Evolutionary conservation across 805 yeast genomes (phyloP).

Genomic region (Saccharomycopsis malanga): DNA sequence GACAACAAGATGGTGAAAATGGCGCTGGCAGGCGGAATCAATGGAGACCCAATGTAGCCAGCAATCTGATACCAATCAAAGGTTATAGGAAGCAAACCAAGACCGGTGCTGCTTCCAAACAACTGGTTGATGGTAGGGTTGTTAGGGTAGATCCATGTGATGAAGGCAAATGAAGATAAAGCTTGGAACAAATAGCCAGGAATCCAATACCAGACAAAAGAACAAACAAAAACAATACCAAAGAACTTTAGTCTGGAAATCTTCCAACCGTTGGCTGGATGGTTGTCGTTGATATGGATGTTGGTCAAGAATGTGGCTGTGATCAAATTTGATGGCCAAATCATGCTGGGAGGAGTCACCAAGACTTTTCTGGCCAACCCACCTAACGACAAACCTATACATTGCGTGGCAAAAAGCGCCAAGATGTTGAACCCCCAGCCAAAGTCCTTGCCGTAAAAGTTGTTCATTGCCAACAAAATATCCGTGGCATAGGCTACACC

Average conservation of each 20-base stretch:
- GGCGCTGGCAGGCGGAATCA: conserved; percentile 52
- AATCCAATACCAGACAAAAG: conserved; percentile 51
- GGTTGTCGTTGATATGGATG: conserved; percentile 42
- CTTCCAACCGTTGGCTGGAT: conserved; percentile 53
- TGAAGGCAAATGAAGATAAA: conserved; percentile 53
- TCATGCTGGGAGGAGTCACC: conserved; percentile 56
- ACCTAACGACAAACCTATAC: conserved; percentile 61
- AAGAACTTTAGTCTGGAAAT: conserved; percentile 48
- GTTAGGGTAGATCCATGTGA: conserved; percentile 57
- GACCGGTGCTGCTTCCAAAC: conserved; percentile 55
- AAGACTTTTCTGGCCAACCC: conserved; percentile 54
- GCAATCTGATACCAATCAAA: conserved; percentile 65
- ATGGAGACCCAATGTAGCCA: conserved; percentile 50
- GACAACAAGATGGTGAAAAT: conserved; percentile 39
- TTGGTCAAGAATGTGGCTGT: conserved; percentile 50
- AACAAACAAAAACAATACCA: conserved; percentile 31
- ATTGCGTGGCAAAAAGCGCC: conserved; percentile 48
- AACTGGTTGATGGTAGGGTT: conserved; percentile 56
- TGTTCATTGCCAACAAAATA: conserved; percentile 44
- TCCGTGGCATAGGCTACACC: conserved; percentile 53
- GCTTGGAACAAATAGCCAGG: conserved; percentile 56
- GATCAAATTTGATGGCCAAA: conserved; percentile 67
- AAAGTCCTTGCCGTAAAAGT: conserved; percentile 38
- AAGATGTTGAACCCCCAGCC: conserved; percentile 51
- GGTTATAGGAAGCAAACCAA: conserved; percentile 59